Conservation (phyloP, 2,329 filamentous ascomycete species). For the Fusarium citri region DNA sequence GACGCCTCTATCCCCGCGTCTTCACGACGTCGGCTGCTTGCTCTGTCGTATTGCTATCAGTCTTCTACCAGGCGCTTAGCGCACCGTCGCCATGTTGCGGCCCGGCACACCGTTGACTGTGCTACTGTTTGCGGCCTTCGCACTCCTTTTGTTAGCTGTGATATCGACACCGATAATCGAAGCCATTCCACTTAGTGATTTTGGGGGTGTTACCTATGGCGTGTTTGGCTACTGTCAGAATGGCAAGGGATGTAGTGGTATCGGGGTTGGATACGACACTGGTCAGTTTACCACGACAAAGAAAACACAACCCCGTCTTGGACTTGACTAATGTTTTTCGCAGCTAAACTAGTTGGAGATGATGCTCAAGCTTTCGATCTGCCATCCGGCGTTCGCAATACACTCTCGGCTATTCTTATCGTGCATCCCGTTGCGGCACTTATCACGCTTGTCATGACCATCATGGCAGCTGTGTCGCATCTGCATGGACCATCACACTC, state of each 20-base stretch:
- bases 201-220: conserved; percentile 82
- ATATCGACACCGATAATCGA: conserved; percentile 93
- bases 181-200: conserved; percentile 84
- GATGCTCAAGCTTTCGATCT: conserved; percentile 66
- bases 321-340: conserved; percentile 24
- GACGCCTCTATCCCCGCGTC: conserved; percentile 32
- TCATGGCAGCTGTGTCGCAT: conserved; percentile 83
- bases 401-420: conserved; percentile 88
- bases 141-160: conserved; percentile 83
- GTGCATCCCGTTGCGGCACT: conserved; percentile 92
- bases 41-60: conserved; percentile 16
- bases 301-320: neutral
- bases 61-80: conserved; percentile 35
- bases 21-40: conserved; percentile 40
- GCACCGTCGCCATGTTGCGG: conserved; percentile 76
- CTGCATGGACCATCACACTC: conserved; percentile 91
- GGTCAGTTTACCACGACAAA: conserved; percentile 65
- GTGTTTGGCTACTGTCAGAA: conserved; percentile 89
- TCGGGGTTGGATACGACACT: conserved; percentile 87
- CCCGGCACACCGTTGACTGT: conserved; percentile 92
- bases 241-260: conserved; percentile 70
- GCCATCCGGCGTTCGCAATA: conserved; percentile 63
- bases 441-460: conserved; percentile 85
- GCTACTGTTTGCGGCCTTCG: conserved; percentile 87
- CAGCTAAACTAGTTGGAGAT: conserved; percentile 45